These are phyloP conservation scores for Amanita subjunquillea DNA, from an alignment of 768 basidiomycete genomes.

Conservation along the genomic window DNA sequence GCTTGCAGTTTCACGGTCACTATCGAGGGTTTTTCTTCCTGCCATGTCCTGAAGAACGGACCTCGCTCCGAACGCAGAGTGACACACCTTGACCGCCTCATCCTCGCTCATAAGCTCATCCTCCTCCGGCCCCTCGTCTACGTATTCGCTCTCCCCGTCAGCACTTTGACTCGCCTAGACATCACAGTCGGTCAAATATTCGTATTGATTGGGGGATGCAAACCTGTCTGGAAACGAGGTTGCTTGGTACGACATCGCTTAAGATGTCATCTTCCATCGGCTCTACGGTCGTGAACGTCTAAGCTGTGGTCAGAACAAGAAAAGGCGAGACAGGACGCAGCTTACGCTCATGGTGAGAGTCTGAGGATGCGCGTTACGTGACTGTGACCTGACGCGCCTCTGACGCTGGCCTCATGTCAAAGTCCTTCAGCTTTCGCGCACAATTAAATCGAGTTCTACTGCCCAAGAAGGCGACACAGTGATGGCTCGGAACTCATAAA, in stretches of 20 bases:
- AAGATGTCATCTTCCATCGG: conserved; percentile 69
- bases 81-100: conserved; percentile 22
- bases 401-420: too few relatives aligned
- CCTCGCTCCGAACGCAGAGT: not conserved
- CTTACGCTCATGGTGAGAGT: conserved; percentile 15
- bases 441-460: too few relatives aligned
- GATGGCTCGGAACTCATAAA: too few relatives aligned
- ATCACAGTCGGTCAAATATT: not conserved
- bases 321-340: not conserved
- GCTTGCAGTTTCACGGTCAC: conserved; percentile 22
- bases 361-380: too few relatives aligned
- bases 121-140: conserved; percentile 46
- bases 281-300: conserved; percentile 30
- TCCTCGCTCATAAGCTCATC: conserved; percentile 53
- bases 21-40: conserved; percentile 14
- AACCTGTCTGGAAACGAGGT: conserved; percentile 85
- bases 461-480: too few relatives aligned
- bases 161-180: conserved; percentile 46
- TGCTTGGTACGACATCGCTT: conserved; percentile 84
- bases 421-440: too few relatives aligned
- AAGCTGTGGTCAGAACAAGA: not conserved
- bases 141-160: conserved; percentile 70
- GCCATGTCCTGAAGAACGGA: conserved; percentile 5
- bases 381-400: too few relatives aligned
- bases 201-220: conserved; percentile 7